Conservation (phyloP, 768 basidiomycete species). For the Suillus decipiens region DNA sequence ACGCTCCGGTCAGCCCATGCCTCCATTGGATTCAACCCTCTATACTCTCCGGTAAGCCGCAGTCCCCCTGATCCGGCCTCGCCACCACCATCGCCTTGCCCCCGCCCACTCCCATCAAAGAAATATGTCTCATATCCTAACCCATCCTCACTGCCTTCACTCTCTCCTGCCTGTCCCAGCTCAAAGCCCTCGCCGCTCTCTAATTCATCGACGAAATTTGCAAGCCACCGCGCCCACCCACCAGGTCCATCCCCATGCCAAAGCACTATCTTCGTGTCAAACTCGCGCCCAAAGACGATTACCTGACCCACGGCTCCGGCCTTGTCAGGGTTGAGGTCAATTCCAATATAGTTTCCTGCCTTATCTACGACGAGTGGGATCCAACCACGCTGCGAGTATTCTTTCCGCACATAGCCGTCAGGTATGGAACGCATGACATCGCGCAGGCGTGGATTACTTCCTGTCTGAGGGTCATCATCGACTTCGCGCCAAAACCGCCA, state of each 20-base stretch:
- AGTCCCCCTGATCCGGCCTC: constrained; percentile 72
- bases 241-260: constrained; percentile 88
- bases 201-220: constrained; percentile 87
- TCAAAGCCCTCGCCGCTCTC: constrained; percentile 91
- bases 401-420: constrained; percentile 81
- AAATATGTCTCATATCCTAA: constrained; percentile 88
- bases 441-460: constrained; percentile 71
- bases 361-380: constrained; percentile 93
- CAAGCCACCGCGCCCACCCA: constrained; percentile 96
- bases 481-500: constrained; percentile 97
- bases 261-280: constrained; percentile 95
- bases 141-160: constrained; percentile 79
- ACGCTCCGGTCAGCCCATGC: constrained; percentile 92
- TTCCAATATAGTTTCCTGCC: constrained; percentile 93
- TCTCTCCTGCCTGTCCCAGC: constrained; percentile 60
- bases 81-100: constrained; percentile 77
- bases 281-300: constrained; percentile 98
- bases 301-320: constrained; percentile 84
- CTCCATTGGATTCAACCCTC: constrained; percentile 90
- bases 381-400: constrained; percentile 96
- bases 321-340: constrained; percentile 88
- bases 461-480: constrained; percentile 84
- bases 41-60: constrained; percentile 80
- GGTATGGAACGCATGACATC: constrained; percentile 88
- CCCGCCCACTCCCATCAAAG: constrained; percentile 75